Evolutionary conservation across 805 yeast species (phyloP).

Genomic region (Priceomyces fermenticarens): DNA sequence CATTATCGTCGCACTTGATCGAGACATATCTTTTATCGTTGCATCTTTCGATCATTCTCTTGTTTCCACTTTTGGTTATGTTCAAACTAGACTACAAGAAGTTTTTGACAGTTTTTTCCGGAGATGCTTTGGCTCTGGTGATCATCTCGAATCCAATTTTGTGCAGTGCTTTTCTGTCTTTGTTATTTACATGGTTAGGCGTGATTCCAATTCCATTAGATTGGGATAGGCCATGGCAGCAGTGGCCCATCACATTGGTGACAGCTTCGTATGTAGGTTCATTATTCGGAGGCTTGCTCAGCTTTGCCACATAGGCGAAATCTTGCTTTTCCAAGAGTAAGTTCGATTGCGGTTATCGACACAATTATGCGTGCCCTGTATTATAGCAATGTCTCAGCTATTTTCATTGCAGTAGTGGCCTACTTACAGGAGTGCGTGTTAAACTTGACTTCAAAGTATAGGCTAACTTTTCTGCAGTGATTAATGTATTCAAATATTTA

Average conservation of each 20-base stretch:
- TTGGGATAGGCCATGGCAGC: slow-evolving; percentile 98
- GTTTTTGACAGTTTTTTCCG: slow-evolving; percentile 17
- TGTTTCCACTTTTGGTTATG: slow-evolving; percentile 61
- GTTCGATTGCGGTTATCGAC: too few species aligned
- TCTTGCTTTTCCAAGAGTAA: neutral
- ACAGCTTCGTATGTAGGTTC: slow-evolving; percentile 78
- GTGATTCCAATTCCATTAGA: slow-evolving; percentile 92
- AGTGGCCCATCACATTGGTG: slow-evolving; percentile 88
- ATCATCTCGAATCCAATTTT: slow-evolving; percentile 26
- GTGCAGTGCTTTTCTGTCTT: slow-evolving; percentile 21
- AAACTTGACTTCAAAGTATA: too few species aligned
- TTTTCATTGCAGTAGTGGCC: too few species aligned
- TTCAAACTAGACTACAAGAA: slow-evolving; percentile 50
- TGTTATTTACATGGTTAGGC: slow-evolving; percentile 85
- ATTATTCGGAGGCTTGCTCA: slow-evolving; percentile 48
- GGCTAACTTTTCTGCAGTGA: too few species aligned
- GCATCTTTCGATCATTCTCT: slow-evolving; percentile 58
- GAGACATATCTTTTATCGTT: slow-evolving; percentile 61
- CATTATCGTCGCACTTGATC: slow-evolving; percentile 48
- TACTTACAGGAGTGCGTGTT: too few species aligned
- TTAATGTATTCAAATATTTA: too few species aligned
- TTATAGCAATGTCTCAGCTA: too few species aligned
- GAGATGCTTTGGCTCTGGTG: slow-evolving; percentile 16
- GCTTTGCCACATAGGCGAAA: slow-evolving; percentile 5
- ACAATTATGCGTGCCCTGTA: too few species aligned